Conservation (phyloP, 2,329 filamentous ascomycete species). For the Trichoderma polysporum region DNA sequence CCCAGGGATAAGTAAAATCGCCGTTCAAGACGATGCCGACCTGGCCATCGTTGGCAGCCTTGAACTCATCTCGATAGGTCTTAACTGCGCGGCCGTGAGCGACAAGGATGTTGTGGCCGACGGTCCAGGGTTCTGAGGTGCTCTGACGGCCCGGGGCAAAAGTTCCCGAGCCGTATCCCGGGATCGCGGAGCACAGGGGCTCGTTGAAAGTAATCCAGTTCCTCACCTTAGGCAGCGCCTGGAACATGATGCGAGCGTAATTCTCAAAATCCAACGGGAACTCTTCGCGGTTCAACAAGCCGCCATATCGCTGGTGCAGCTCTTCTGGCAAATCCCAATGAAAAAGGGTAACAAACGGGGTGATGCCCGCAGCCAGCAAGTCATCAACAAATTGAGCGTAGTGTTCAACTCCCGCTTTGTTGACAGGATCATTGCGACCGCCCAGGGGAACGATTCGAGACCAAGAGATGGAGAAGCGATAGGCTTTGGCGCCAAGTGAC, state of each 20-base stretch:
- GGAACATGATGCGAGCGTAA: conserved; percentile 75
- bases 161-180: conserved; percentile 74
- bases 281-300: conserved; percentile 76
- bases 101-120: conserved; percentile 75
- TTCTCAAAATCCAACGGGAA: conserved; percentile 78
- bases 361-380: conserved; percentile 72
- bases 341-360: conserved; percentile 77
- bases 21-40: conserved; percentile 89
- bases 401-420: conserved; percentile 73
- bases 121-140: conserved; percentile 75
- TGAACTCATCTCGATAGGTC: conserved; percentile 80
- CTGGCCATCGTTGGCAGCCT: conserved; percentile 65
- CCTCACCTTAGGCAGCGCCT: conserved; percentile 73
- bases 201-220: conserved; percentile 92
- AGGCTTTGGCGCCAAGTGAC: conserved; percentile 68
- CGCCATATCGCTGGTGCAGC: conserved; percentile 77
- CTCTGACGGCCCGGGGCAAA: conserved; percentile 83
- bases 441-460: conserved; percentile 83
- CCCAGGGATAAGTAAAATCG: conserved; percentile 81
- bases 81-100: conserved; percentile 81
- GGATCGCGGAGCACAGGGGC: conserved; percentile 79
- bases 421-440: conserved; percentile 77
- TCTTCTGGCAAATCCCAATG: conserved; percentile 86
- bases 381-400: conserved; percentile 79
- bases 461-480: conserved; percentile 86